Base-by-base conservation (phyloP, 176 grass and related monocot species). In the Paspalum notatum region DNA sequence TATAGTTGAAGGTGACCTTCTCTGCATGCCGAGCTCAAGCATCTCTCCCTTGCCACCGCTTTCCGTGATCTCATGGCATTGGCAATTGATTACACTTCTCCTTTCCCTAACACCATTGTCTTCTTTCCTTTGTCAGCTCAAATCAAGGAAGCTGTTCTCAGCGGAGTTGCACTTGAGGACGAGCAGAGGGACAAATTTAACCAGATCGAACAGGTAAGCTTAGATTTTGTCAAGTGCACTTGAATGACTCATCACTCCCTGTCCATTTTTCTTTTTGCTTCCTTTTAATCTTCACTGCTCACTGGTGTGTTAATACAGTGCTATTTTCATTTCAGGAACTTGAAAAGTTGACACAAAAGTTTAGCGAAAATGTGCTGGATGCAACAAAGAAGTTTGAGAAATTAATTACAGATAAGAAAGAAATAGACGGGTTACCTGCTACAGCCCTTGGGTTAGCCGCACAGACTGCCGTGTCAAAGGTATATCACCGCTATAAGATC, bases 371-470 rank as follows among this genome's bases (percentile, higher is more conserved):
- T 82, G 90, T 98, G 64, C 72, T 98, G 75, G 95, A 98, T 44
- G 92, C 92, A 72, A 98, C 95, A 69, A 98, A 98, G 79, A 95
- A 89, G 75, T 98, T 93, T 25, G 90, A 98, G 83, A 98, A 91
- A 76, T 77, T 98, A 70, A 86, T 98, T 78, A 90, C 74, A 1
- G 92, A 98, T 52, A 98, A 95, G 83, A 93, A 93, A 8, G 92
- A 98, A 87, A 82, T 98, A 72, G 92, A 95, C 6, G 95, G 92
- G 3, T 90, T 98, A 40, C 95, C 92, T 63, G 75, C 90, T 61
- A 84, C 92, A 43, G 90, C 95, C 58, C 90, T 98, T 73, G 92
- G 92, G 62, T 82, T 98, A 64, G 95, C 92, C 65, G 92, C 92
- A 73, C 95, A 98, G 65, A 91, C 95, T 24, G 92, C 92, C 1